Percentiles rank a stretch among this genome's conserved stretches.
These are phyloP conservation scores for Xylaria grammica DNA, from an alignment of 495 filamentous ascomycete species.

Conservation along the genomic window DNA sequence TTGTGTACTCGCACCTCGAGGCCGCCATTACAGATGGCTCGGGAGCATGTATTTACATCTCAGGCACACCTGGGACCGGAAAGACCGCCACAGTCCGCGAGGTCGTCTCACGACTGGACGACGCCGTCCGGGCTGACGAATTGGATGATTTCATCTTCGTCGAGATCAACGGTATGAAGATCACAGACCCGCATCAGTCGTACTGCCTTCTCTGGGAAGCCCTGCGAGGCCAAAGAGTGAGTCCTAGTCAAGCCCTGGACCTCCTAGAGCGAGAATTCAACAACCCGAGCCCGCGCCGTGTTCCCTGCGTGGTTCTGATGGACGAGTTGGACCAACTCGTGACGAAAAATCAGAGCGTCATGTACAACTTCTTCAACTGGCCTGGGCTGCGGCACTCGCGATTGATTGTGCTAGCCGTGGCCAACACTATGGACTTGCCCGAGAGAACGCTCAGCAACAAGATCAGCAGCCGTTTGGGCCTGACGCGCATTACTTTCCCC, in stretches of 20 bases:
- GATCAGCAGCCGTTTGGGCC: conserved; percentile 88
- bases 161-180: conserved; percentile 99
- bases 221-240: conserved; percentile 89
- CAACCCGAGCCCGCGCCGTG: conserved; percentile 83
- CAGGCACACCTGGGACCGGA: conserved; percentile 97
- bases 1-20: conserved; percentile 91
- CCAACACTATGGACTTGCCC: conserved; percentile 99
- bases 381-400: conserved; percentile 88
- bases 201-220: conserved; percentile 97
- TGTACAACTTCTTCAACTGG: conserved; percentile 99
- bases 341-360: conserved; percentile 95
- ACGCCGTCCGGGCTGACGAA: conserved; percentile 83
- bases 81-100: conserved; percentile 98
- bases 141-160: conserved; percentile 99
- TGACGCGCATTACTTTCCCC: conserved; percentile 93
- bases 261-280: conserved; percentile 91
- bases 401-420: conserved; percentile 94
- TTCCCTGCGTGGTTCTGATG: conserved; percentile 98
- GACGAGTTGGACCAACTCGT: conserved; percentile 98
- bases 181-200: conserved; percentile 95
- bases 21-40: conserved; percentile 92
- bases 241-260: conserved; percentile 86
- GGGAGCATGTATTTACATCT: conserved; percentile 97
- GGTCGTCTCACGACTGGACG: conserved; percentile 87
- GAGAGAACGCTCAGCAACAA: conserved; percentile 98